Evolutionary conservation across 352 stramenopile genomes (phyloP), one percentile per base, ranked within the genome.

Genomic region (Pythium dissotocum): DNA sequence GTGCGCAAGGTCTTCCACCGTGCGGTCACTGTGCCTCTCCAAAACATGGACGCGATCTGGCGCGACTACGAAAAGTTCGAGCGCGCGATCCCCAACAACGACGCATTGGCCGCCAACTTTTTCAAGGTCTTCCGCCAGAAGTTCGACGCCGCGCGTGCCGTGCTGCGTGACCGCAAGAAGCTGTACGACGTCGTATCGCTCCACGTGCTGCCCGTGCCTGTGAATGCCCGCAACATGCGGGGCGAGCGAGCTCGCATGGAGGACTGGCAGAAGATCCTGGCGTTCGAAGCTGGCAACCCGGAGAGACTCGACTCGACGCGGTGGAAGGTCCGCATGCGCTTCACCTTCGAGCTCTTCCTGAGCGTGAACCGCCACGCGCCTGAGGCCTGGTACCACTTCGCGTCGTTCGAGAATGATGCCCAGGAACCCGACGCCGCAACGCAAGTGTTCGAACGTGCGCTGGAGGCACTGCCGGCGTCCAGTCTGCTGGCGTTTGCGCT

Each of bases 41-140:
- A 83, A 63, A 78, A 82, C 49, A 92, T 94, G 85, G 88, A 96
- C 33, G 79, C 66, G 12, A 83, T 96, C 57, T 94, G 87, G 85
- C 84, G 84, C 44, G 88, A 96, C 44, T 96, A 96, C 59, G 88
- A 96, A 61, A 93, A 94, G 61, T 95, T 96, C 48, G 88, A 96
- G 63, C 78, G 88, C 21, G 75, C 80, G 40, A 96, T 96, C 48
- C 88, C 88, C 2, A 96, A 96, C 62, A 96, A 96, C 68, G 88
- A 96, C 13, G 83, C 81, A 14, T 75, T 96, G 3, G 84, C 85
- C 26, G 81, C 89, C 40, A 96, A 95, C 69, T 93, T 95, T 53
- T 95, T 96, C 71, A 96, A 96, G 66, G 83, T 92, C 4, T 92
- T 96, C 38, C 75, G 88, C 18, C 85, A 80, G 5, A 94, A 94